Evolutionary conservation across 495 filamentous ascomycete genomes (phyloP).

Genomic region (Parathielavia hyrcaniae): DNA sequence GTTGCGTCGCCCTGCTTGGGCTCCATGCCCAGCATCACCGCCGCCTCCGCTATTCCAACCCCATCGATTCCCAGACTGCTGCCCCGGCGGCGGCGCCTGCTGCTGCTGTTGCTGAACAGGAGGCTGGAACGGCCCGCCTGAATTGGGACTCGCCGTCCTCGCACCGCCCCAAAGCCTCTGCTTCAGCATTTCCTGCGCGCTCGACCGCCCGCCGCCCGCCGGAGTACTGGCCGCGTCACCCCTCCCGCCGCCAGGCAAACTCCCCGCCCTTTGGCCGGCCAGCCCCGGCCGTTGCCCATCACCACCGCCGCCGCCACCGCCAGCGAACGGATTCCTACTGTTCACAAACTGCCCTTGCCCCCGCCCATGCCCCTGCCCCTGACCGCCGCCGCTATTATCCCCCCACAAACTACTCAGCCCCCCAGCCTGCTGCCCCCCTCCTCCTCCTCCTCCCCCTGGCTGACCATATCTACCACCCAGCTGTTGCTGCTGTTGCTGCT

Average conservation of each 20-base stretch:
- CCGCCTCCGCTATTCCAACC: slow-evolving; percentile 28
- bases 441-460: slow-evolving; percentile 32
- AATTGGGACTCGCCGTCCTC: slow-evolving; percentile 38
- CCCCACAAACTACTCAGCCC: slow-evolving; percentile 80
- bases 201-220: slow-evolving; percentile 28
- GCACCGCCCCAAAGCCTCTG: slow-evolving; percentile 46
- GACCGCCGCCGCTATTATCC: slow-evolving; percentile 56
- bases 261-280: slow-evolving; percentile 62
- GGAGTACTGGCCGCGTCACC: slow-evolving; percentile 25
- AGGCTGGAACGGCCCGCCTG: slow-evolving; percentile 34
- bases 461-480: slow-evolving; percentile 44
- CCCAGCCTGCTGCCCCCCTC: slow-evolving; percentile 19
- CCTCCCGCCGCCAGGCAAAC: slow-evolving; percentile 37
- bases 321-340: slow-evolving; percentile 20
- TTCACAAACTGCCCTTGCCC: slow-evolving; percentile 22
- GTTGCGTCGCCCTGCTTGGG: slow-evolving; percentile 34
- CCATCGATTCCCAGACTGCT: slow-evolving; percentile 23
- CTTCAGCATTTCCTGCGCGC: slow-evolving; percentile 46
- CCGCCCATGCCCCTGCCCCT: slow-evolving; percentile 35
- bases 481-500: slow-evolving; percentile 43
- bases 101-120: slow-evolving; percentile 29
- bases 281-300: slow-evolving; percentile 10
- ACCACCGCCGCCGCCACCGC: slow-evolving; percentile 12
- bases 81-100: slow-evolving; percentile 6
- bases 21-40: slow-evolving; percentile 27